Base-by-base conservation (phyloP, 768 basidiomycete species). In the Agrocybe praecox region DNA sequence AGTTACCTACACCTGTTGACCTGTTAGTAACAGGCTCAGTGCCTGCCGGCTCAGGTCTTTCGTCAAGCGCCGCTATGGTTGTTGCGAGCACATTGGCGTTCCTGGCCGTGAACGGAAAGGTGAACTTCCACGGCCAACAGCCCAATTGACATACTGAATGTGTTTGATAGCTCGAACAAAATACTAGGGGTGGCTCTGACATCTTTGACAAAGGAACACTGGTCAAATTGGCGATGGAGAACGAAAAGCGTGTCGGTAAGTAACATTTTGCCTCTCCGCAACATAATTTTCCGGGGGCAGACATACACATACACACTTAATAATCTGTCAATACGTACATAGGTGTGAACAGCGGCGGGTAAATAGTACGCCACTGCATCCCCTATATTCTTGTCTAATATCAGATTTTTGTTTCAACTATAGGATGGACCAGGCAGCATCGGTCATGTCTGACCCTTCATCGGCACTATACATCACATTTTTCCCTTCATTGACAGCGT, bases 391-490 rank as follows among this genome's bases (percentile, higher is more conserved):
- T 4, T 29, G 26, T 29, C 43, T 15, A 55, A 44, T 62, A 44
- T 61, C 42, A 53, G n/a, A n/a, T n/a, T 21, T 6, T 54, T 55
- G 49, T 6, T 4, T 29, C 52, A 34, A 7, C 7, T 42, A 44
- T 48, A 90, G 92, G 22, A 91, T 96, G 89, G 94, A 96, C 69
- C 93, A 95, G 78, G 89, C 93, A 1, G 92, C 93, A 0, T 94
- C 91, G 0, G 87, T 94, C 34, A 88, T 96, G 61, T 89, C 85
- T 15, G 77, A 81, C 22, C 77, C 89, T 0, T 80, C 82, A 19
- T 84, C 88, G 8, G 88, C 92, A 0, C 80, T 92, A 29, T 90
- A 90, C 67, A 88, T 94, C 62, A 81, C 87, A 19, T 96, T 96
- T 79, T 89, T 85, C 69, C 94, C 94, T 0, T 71, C 74, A 14